phyloP scores from a whole-genome alignment of 495 filamentous ascomycete species.

The Podospora appendiculata region DNA sequence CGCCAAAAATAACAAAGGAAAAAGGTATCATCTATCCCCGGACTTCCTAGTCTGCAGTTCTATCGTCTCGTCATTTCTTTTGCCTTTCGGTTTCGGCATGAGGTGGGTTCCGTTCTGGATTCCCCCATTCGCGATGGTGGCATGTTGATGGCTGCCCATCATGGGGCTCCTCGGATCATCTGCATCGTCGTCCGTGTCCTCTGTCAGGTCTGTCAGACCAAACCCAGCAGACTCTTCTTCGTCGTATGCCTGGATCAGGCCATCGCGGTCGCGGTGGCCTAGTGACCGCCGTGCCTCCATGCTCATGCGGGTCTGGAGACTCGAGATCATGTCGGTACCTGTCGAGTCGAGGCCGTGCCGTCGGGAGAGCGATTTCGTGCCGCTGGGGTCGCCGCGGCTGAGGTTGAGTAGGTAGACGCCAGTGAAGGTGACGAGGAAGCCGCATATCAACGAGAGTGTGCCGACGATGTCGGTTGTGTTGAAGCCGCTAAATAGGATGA shows the following conservation, averaged over 20 bases:
- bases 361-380: conserved; percentile 55
- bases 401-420: conserved; percentile 97
- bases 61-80: conserved; percentile 29
- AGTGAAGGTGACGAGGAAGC: conserved; percentile 94
- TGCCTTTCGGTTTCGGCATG: neutral
- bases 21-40: conserved; percentile 16
- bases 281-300: conserved; percentile 76
- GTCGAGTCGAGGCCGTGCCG: conserved; percentile 64
- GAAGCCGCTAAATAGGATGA: conserved; percentile 96
- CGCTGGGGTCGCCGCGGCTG: conserved; percentile 82
- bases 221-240: conserved; percentile 63
- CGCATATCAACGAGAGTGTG: conserved; percentile 81
- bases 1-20: neutral
- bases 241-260: conserved; percentile 78
- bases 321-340: conserved; percentile 85
- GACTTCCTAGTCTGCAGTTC: conserved; percentile 35
- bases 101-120: conserved; percentile 11
- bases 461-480: conserved; percentile 92
- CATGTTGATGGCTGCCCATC: conserved; percentile 18
- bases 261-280: conserved; percentile 56
- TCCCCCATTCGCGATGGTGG: conserved; percentile 3
- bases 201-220: conserved; percentile 52
- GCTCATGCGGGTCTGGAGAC: conserved; percentile 76
- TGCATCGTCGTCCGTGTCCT: conserved; percentile 53
- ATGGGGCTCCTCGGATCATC: conserved; percentile 26